These are phyloP conservation scores for Syncephalis plumigaleata DNA, from an alignment of 371 early-diverging fungal genomes.

Conservation along the genomic window DNA sequence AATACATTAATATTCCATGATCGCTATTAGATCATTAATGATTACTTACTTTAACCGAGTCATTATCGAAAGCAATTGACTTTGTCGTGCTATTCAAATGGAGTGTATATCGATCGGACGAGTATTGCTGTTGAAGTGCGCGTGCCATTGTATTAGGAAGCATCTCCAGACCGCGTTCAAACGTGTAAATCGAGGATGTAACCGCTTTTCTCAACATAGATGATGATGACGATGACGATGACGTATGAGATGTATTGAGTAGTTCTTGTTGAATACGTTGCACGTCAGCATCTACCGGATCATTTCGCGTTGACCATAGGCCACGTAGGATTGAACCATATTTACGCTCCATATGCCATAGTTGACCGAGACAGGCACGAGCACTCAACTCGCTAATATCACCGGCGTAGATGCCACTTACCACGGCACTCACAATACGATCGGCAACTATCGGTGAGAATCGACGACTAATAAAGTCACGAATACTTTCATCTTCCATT, in stretches of 20 bases:
- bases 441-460: slow-evolving; percentile 51
- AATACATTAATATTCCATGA: too few relatives aligned
- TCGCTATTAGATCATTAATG: too few relatives aligned
- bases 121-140: too few relatives aligned
- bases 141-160: too few relatives aligned
- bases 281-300: neutral
- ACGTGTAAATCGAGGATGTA: neutral
- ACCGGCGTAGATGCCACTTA: slow-evolving; percentile 90
- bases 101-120: too few relatives aligned
- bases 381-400: slow-evolving; percentile 59
- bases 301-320: slow-evolving; percentile 9
- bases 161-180: too few relatives aligned
- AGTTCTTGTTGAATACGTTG: too few relatives aligned
- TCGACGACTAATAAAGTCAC: slow-evolving; percentile 51
- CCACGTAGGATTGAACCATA: slow-evolving; percentile 42
- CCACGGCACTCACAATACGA: slow-evolving; percentile 62
- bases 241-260: neutral
- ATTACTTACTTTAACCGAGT: too few relatives aligned
- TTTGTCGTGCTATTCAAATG: too few relatives aligned
- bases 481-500: slow-evolving; percentile 47
- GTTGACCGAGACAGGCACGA: slow-evolving; percentile 40
- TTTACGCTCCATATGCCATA: slow-evolving; percentile 44
- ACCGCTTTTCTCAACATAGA: neutral
- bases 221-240: neutral
- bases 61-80: too few relatives aligned